Conservation (phyloP, 148 eudicot genomes). For the Chenopodium quinoa region DNA sequence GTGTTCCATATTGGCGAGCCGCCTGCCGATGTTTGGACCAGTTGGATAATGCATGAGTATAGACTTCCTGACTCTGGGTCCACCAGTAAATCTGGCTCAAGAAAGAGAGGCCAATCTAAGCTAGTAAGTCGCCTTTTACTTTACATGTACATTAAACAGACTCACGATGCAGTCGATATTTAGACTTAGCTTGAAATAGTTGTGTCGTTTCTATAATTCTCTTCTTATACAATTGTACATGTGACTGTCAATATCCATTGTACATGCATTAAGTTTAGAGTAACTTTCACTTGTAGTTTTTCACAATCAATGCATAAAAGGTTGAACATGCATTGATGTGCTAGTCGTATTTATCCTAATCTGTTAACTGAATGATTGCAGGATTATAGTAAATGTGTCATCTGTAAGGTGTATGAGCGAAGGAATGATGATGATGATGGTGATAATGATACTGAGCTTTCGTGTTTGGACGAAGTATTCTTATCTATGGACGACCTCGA, state of each 20-base stretch:
- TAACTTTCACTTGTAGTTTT: background rate
- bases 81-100: constrained; percentile 40
- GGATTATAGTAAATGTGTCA: constrained; percentile 81
- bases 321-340: background rate
- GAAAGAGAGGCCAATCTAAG: constrained; percentile 45
- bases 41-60: constrained; percentile 88
- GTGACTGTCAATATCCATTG: too few relatives aligned
- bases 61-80: constrained; percentile 52
- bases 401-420: constrained; percentile 75
- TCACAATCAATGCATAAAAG: background rate
- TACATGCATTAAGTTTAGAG: background rate
- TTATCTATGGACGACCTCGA: constrained; percentile 81
- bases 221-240: too few relatives aligned
- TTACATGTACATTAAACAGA: too few relatives aligned
- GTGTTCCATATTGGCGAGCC: constrained; percentile 59
- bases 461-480: constrained; percentile 90
- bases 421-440: constrained; percentile 34
- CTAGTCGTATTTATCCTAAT: background rate
- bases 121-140: constrained; percentile 28
- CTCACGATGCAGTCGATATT: too few relatives aligned
- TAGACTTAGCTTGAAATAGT: too few relatives aligned
- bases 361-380: constrained; percentile 16
- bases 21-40: constrained; percentile 51
- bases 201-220: too few relatives aligned
- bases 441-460: constrained; percentile 58